phyloP scores from a whole-genome alignment of 148 eudicot species.

The Pouteria glomerata region DNA sequence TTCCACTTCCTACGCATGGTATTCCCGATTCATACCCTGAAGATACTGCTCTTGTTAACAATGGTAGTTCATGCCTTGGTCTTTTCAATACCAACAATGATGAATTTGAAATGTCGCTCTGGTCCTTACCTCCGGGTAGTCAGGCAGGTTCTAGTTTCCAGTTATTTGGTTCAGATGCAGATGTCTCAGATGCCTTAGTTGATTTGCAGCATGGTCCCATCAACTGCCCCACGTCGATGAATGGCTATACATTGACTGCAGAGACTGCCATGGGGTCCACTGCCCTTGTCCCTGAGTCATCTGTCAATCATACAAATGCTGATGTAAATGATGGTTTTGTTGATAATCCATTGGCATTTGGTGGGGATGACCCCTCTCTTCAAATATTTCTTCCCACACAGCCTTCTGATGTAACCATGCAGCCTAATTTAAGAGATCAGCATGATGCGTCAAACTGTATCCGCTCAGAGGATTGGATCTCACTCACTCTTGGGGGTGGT shows the following conservation, averaged over 20 bases:
- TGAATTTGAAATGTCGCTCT: slow-evolving; percentile 59
- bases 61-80: slow-evolving; percentile 54
- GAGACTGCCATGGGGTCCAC: slow-evolving; percentile 47
- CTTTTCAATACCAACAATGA: slow-evolving; percentile 54
- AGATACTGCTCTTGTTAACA: slow-evolving; percentile 47
- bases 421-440: slow-evolving; percentile 43
- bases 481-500: slow-evolving; percentile 84
- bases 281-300: slow-evolving; percentile 39
- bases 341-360: slow-evolving; percentile 70
- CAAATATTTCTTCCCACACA: slow-evolving; percentile 88
- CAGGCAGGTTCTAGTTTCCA: slow-evolving; percentile 65
- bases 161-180: slow-evolving; percentile 74
- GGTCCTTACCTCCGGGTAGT: slow-evolving; percentile 64
- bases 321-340: slow-evolving; percentile 60
- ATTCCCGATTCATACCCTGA: slow-evolving; percentile 57
- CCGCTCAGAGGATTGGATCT: slow-evolving; percentile 80
- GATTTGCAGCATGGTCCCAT: slow-evolving; percentile 46
- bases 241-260: slow-evolving; percentile 45
- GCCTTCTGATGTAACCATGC: slow-evolving; percentile 54
- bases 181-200: slow-evolving; percentile 50
- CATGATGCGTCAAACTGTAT: slow-evolving; percentile 52
- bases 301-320: slow-evolving; percentile 35
- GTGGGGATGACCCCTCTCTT: slow-evolving; percentile 84
- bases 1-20: slow-evolving; percentile 34
- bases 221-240: slow-evolving; percentile 48